These are phyloP conservation scores for Globisporangium nunn DNA, from an alignment of 352 stramenopile genomes.

Conservation along the genomic window DNA sequence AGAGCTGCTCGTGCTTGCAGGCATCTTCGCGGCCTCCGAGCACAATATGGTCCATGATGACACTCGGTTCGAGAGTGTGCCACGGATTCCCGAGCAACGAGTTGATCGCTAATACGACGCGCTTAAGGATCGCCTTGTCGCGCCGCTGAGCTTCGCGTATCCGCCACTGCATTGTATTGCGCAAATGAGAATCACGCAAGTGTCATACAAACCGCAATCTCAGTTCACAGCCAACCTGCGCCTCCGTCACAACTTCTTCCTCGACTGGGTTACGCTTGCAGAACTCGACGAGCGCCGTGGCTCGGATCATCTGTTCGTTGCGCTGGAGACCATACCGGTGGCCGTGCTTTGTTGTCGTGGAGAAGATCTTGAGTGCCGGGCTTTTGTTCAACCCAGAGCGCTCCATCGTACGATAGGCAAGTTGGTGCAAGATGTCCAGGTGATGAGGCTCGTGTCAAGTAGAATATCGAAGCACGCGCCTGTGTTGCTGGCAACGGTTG, in stretches of 20 bases:
- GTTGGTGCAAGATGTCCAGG: background rate
- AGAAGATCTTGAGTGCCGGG: conserved; percentile 25
- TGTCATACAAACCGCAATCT: background rate
- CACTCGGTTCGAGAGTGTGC: conserved; percentile 15
- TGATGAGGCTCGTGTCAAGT: no score
- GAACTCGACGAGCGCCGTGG: conserved; percentile 26
- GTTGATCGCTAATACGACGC: conserved; percentile 18
- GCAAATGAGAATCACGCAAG: background rate
- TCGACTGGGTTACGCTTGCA: conserved; percentile 47
- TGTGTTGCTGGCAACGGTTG: no score
- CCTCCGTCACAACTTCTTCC: conserved; percentile 35
- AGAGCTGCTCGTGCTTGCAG: conserved; percentile 30
- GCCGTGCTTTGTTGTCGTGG: conserved; percentile 25
- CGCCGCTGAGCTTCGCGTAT: conserved; percentile 25
- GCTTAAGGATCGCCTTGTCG: conserved; percentile 21
- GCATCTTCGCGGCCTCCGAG: conserved; percentile 41
- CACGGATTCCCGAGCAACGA: conserved; percentile 16
- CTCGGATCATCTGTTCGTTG: conserved; percentile 23
- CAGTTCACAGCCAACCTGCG: conserved; percentile 18
- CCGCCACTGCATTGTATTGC: conserved; percentile 19
- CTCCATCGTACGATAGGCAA: background rate
- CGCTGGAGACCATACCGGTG: conserved; percentile 29
- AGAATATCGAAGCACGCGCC: no score
- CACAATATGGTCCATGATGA: conserved; percentile 42
- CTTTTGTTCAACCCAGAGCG: conserved; percentile 8